Conservation (phyloP, 176 grass and related monocot species). For the Thalia dealbata region DNA sequence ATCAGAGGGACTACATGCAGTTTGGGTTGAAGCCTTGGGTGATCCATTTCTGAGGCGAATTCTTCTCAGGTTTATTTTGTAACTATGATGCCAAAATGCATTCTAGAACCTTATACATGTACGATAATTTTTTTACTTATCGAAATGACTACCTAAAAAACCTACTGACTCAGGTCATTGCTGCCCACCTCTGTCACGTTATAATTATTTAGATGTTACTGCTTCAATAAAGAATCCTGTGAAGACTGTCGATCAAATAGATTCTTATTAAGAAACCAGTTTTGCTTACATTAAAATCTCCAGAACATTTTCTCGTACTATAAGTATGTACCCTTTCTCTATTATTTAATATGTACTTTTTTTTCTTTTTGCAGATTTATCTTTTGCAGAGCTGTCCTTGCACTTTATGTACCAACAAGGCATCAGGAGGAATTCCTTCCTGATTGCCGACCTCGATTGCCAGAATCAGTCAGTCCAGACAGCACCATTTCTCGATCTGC, state of each 20-base stretch:
- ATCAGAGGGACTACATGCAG: slow-evolving; percentile 54
- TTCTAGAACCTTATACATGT: not conserved
- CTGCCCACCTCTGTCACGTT: not conserved
- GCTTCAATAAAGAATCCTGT: not conserved
- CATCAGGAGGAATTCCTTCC: slow-evolving; percentile 42
- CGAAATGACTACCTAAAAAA: not conserved
- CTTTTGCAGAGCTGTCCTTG: slow-evolving; percentile 54
- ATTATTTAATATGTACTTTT: too few relatives aligned
- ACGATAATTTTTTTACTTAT: not conserved
- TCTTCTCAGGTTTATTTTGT: slow-evolving; percentile 52
- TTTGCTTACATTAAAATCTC: too few relatives aligned
- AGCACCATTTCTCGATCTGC: slow-evolving; percentile 48
- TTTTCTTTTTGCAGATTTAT: slow-evolving; percentile 58
- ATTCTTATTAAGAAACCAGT: not conserved
- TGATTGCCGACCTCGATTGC: slow-evolving; percentile 51
- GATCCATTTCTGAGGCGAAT: slow-evolving; percentile 77
- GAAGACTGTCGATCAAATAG: not conserved
- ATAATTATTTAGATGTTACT: not conserved
- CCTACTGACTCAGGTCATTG: not conserved
- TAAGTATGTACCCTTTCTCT: too few relatives aligned
- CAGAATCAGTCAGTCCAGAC: slow-evolving; percentile 42
- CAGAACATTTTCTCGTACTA: too few relatives aligned
- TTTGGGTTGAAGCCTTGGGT: slow-evolving; percentile 82
- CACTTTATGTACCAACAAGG: slow-evolving; percentile 38
- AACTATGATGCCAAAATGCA: slow-evolving; percentile 1